Evolutionary conservation across 805 yeast genomes (phyloP), one percentile per base, ranked within the genome.

Genomic region (Debaryomyces tyrocola): DNA sequence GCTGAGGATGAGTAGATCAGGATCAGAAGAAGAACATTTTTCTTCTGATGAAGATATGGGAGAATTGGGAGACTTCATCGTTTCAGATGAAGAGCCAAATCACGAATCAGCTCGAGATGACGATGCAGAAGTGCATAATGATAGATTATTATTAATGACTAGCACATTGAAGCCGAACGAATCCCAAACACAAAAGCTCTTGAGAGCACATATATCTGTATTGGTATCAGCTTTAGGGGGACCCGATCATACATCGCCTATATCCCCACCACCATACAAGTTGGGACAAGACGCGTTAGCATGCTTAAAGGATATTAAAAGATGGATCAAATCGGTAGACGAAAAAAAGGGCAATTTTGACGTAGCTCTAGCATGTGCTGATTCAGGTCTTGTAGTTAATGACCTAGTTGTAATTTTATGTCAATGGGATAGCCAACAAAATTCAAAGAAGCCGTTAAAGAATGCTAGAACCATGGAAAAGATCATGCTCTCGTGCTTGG

Each of bases 171-270:
- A 58, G 34, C 69, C 73, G 14, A 64, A 67, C 39, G 70, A 68
- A 49, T 52, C 69, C 15, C 62, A 53, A 44, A 57, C 74, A 2
- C 70, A 70, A 40, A 69, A 69, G 48, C 57, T 82, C 12, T 64
- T 85, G 34, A 77, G 78, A 51, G 88, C 94, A 0, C 90, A 89
- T 63, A 85, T 92, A 28, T 79, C 91, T 11, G 82, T 88, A 37
- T 74, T 91, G 34, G 89, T 90, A 3, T 81, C 96, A 3, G 96
- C 98, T 0, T 74, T 92, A 2, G 99, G 99, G 44, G 98, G 97
- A 1, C 79, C 84, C 0, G 97, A 91, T 64, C 80, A 84, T 40
- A 66, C 84, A 1, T 70, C 84, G 0, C 41, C 56, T 11, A 51
- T 60, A 2, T 62, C 66, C 1, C 75, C 77, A 3, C 74, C 77